A percentile compares a stretch with the other conserved stretches of the same genome.
phyloP scores from a whole-genome alignment of 495 filamentous ascomycete species.

The Hapsidospora chrysogenum region DNA sequence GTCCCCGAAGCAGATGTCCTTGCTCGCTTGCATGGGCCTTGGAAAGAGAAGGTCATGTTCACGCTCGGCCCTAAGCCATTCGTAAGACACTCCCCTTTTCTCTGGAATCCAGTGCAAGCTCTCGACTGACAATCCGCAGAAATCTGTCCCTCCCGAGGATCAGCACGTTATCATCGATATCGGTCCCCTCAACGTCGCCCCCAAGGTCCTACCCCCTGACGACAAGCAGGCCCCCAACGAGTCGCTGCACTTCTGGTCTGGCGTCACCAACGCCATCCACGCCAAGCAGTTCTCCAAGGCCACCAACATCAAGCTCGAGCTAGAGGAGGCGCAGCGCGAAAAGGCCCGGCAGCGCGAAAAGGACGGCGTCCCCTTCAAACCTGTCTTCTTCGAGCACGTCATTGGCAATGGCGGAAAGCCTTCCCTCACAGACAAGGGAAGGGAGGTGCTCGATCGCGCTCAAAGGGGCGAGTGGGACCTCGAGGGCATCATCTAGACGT shows the following conservation, averaged over 20 bases:
- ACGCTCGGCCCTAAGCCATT: conserved; percentile 32
- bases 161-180: conserved; percentile 70
- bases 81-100: conserved; percentile 8
- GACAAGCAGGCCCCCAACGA: conserved; percentile 76
- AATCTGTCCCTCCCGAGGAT: conserved; percentile 34
- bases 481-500: conserved; percentile 22
- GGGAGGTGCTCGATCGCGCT: conserved; percentile 48
- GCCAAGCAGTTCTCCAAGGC: conserved; percentile 71
- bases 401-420: conserved; percentile 63
- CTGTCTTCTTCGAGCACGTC: conserved; percentile 73
- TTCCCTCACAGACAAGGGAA: conserved; percentile 61
- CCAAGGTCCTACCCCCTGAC: conserved; percentile 61
- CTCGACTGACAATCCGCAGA: conserved; percentile 8
- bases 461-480: conserved; percentile 41
- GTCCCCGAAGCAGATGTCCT: conserved; percentile 71
- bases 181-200: conserved; percentile 53
- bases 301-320: conserved; percentile 72
- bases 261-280: conserved; percentile 74
- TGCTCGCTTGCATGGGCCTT: conserved; percentile 67
- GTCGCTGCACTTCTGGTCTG: conserved; percentile 73
- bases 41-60: conserved; percentile 45
- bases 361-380: conserved; percentile 53
- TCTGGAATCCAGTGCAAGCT: neutral
- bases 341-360: conserved; percentile 64
- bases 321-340: conserved; percentile 78